phyloP scores from a whole-genome alignment of 1,284 basidiomycete species.

The Laetiporus sulphureus region DNA sequence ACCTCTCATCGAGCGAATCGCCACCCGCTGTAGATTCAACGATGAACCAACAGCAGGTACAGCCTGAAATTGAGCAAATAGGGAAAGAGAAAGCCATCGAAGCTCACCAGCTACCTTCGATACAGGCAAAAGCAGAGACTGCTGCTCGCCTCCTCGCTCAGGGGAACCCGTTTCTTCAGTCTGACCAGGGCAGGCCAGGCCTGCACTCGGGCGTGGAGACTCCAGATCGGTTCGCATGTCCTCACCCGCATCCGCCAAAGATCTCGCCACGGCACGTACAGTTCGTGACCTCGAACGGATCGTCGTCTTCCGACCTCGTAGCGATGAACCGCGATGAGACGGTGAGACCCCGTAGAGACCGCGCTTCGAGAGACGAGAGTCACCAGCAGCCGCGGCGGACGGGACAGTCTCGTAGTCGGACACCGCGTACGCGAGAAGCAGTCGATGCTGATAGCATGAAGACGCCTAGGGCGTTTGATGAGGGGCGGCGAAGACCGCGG shows the following conservation, averaged over 20 bases:
- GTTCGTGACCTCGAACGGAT: conserved; percentile 32
- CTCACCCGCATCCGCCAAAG: conserved; percentile 50
- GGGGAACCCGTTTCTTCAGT: conserved; percentile 28
- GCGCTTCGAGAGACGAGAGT: conserved; percentile 47
- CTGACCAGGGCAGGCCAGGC: conserved; percentile 32
- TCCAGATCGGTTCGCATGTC: conserved; percentile 71
- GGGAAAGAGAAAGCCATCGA: conserved; percentile 27
- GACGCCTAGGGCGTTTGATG: conserved; percentile 54
- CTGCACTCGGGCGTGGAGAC: conserved; percentile 64
- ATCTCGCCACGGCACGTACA: conserved; percentile 49
- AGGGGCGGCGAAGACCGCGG: conserved; percentile 3
- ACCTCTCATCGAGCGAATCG: conserved; percentile 51
- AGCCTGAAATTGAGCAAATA: conserved; percentile 31
- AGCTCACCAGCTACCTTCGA: conserved; percentile 9
- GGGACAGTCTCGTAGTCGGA: conserved; percentile 39
- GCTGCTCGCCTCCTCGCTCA: conserved; percentile 30
- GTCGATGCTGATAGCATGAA: conserved; percentile 40
- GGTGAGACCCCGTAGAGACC: conserved; percentile 28
- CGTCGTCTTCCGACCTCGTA: conserved; percentile 32
- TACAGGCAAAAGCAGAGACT: conserved; percentile 21
- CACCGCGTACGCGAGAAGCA: conserved; percentile 44
- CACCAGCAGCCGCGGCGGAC: conserved; percentile 31
- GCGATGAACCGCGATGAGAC: conserved; percentile 23
- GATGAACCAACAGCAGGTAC: conserved; percentile 11
- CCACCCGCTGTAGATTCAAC: conserved; percentile 5